Evolutionary conservation across 1,284 basidiomycete genomes (phyloP).

Genomic region (Lentinula novae-zelandiae): DNA sequence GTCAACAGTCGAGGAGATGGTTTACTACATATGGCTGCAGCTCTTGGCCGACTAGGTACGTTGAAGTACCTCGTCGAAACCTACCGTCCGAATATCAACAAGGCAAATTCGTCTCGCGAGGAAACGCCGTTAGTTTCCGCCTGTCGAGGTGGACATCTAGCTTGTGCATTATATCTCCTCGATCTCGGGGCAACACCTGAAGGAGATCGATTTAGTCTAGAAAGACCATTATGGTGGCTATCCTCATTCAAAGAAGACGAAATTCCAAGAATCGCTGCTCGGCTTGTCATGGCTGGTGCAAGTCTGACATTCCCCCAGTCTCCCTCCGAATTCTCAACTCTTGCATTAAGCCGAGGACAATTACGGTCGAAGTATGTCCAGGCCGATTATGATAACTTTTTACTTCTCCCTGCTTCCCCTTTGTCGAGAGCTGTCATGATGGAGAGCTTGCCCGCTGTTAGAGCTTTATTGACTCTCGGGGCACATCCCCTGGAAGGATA

Average conservation of each 20-base stretch:
- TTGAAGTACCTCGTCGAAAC: conserved; percentile 7
- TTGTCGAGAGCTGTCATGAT: conserved; percentile 11
- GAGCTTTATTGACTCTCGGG: not conserved
- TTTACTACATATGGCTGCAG: conserved; percentile 9
- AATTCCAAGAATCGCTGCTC: conserved; percentile 3
- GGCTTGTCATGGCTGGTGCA: conserved; percentile 6
- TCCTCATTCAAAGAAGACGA: conserved; percentile 8
- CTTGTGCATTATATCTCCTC: conserved; percentile 6
- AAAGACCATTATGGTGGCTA: conserved; percentile 9
- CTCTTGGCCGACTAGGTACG: not conserved
- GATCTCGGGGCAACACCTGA: conserved; percentile 9
- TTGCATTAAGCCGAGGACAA: not conserved
- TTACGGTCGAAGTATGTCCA: not conserved
- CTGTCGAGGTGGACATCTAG: conserved; percentile 9
- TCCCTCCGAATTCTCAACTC: not conserved
- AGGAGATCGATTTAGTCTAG: not conserved
- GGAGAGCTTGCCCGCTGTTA: conserved; percentile 7
- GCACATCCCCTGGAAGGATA: conserved; percentile 10
- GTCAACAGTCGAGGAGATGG: conserved; percentile 10
- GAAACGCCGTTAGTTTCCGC: conserved; percentile 9
- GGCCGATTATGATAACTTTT: conserved; percentile 8
- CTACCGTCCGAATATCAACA: conserved; percentile 6
- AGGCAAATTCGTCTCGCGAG: not conserved
- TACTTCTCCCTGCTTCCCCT: conserved; percentile 8
- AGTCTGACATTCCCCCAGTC: not conserved